Evolutionary conservation across 176 grass and related monocot species (phyloP).

Genomic region (Musa troglodytarum): DNA sequence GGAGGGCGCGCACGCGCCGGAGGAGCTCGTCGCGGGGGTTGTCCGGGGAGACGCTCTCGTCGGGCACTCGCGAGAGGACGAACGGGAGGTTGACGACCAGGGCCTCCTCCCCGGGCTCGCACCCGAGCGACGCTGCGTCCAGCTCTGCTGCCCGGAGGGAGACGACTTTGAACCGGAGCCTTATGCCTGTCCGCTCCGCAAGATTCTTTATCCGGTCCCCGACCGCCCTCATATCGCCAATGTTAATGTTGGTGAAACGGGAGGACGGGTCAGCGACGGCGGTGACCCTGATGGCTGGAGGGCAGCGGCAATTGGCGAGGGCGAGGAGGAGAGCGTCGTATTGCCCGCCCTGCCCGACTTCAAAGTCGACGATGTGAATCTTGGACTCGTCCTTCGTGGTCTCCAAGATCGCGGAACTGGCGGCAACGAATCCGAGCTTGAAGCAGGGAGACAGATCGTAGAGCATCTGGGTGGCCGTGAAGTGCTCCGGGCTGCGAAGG

Average conservation of each 20-base stretch:
- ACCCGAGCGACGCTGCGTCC: neutral
- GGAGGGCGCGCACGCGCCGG: neutral
- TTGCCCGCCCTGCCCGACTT: neutral
- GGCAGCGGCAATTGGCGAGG: neutral
- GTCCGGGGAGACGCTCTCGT: constrained; percentile 3
- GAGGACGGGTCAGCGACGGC: neutral
- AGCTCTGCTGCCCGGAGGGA: neutral
- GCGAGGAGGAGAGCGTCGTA: neutral
- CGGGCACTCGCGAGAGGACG: constrained; percentile 7
- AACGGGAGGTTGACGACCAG: constrained; percentile 2
- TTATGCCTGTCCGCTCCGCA: neutral
- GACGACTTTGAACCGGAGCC: neutral
- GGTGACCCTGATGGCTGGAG: constrained; percentile 4
- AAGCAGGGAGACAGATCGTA: constrained; percentile 10
- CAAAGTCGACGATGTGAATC: constrained; percentile 15
- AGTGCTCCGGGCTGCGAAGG: neutral
- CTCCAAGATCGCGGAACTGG: constrained; percentile 10
- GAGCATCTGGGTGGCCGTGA: neutral
- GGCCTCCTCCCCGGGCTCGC: constrained; percentile 3
- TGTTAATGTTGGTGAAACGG: neutral
- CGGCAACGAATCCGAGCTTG: neutral
- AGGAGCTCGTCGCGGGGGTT: constrained; percentile 14
- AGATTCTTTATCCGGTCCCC: neutral
- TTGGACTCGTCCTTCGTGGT: neutral
- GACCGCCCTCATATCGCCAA: neutral